phyloP scores from a whole-genome alignment of 768 basidiomycete genomes.

The Lentinus tigrinus region DNA sequence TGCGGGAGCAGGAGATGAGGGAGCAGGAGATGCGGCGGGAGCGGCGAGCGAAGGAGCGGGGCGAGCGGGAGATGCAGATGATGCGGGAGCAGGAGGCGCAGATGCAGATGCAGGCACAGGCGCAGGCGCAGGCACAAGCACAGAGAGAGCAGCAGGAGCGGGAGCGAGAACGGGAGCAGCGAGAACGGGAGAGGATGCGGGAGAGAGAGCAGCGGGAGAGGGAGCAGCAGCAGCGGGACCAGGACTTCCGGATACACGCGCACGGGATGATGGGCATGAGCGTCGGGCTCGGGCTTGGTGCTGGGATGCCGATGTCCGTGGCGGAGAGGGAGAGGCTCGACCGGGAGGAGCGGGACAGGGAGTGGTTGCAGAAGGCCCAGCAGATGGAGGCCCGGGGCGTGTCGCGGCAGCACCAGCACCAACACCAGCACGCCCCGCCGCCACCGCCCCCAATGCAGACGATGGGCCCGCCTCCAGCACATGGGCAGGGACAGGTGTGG shows the following conservation, averaged over 20 bases:
- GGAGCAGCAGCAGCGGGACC: slow-evolving; percentile 7
- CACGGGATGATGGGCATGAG: slow-evolving; percentile 11
- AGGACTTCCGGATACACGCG: slow-evolving; percentile 12
- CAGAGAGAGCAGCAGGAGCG: slow-evolving; percentile 22
- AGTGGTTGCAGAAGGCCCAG: not conserved
- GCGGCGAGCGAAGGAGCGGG: slow-evolving; percentile 23
- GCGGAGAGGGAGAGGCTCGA: slow-evolving; percentile 20
- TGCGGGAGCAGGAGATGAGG: slow-evolving; percentile 16
- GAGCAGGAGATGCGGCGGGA: slow-evolving; percentile 16
- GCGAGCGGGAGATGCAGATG: not conserved
- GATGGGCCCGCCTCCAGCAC: slow-evolving; percentile 13
- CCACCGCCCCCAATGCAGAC: slow-evolving; percentile 3
- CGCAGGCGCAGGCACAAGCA: slow-evolving; percentile 15
- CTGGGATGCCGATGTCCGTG: not conserved
- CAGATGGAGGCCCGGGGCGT: slow-evolving; percentile 5
- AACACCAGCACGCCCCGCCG: not conserved
- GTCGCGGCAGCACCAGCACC: slow-evolving; percentile 4
- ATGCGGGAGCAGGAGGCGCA: not conserved
- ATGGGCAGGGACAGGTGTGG: slow-evolving; percentile 11
- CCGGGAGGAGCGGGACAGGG: slow-evolving; percentile 19
- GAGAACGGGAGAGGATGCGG: slow-evolving; percentile 23
- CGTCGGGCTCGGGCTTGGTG: not conserved
- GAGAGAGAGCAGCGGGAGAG: slow-evolving; percentile 14
- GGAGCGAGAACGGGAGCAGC: slow-evolving; percentile 15
- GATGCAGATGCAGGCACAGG: not conserved